Evolutionary conservation across 345 rosid species (phyloP), one percentile per base, ranked within the genome.

Genomic region (Lumnitzera racemosa): DNA sequence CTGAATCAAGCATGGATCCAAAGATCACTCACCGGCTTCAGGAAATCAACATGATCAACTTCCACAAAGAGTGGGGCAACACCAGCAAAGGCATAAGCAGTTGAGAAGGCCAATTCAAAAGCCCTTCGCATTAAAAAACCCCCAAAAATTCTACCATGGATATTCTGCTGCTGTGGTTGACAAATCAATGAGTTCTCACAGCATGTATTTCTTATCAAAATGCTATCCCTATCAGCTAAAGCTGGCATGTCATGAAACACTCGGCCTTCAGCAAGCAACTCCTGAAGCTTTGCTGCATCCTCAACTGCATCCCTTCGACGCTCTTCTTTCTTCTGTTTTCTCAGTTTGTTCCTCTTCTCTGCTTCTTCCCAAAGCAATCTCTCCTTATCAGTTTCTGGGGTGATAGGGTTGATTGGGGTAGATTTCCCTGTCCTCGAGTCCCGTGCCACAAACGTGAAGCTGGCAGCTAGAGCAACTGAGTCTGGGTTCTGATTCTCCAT

Each of bases 61-160:
- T 91, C 98, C 36, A 81, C 24, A 75, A 88, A 88, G 53, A 72
- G 74, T 11, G 96, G 98, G 8, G 88, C 84, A 2, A 66, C 82
- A 53, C 98, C 98, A 63, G 98, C 89, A 27, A 91, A 88, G 65
- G 91, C 77, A 68, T 88, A 91, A 67, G 96, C 81, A 60, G 74
- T 91, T 20, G 96, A 73, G 67, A 88, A 88, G 55, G 98, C 90
- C 77, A 88, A 66, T 59, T 86, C 95, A 71, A 81, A 88, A 24
- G 98, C 96, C 63, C 80, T 86, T 47, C 82, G 89, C 95, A 89
- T 91, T 67, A 91, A 70, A 74, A 86, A 88, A 48, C 98, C 96
- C 53, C 95, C 91, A 68, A 88, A 88, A 25, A 91, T 88, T 25
- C 95, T 81, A 27, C 96, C 96, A 69, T 91, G 86, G 60, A 80